phyloP scores from a whole-genome alignment of 2,329 filamentous ascomycete species.

The Penicillium sp. region DNA sequence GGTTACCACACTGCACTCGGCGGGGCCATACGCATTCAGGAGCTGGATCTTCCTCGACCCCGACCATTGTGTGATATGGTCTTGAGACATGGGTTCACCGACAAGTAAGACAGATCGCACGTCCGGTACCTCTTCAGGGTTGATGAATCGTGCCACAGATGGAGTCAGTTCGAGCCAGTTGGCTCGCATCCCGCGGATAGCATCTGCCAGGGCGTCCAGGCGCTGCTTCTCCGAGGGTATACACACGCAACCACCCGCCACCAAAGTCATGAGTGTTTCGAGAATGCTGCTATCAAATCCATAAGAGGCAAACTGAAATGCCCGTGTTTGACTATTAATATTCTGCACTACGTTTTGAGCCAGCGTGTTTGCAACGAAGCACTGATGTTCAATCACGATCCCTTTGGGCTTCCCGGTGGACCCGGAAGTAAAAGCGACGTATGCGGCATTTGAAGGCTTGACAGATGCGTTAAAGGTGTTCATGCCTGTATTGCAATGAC shows the following conservation, averaged over 20 bases:
- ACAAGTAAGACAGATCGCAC: neutral
- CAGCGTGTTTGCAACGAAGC: constrained; percentile 1
- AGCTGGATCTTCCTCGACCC: neutral
- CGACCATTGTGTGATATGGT: constrained; percentile 10
- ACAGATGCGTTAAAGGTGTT: neutral
- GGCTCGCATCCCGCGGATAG: neutral
- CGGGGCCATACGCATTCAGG: constrained; percentile 56
- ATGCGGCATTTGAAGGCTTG: constrained; percentile 24
- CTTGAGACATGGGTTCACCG: constrained; percentile 12
- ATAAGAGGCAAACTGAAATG: constrained; percentile 39
- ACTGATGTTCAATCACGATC: constrained; percentile 36
- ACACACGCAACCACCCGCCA: constrained; percentile 13
- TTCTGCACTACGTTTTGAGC: constrained; percentile 45
- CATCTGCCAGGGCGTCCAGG: neutral
- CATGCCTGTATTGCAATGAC: neutral
- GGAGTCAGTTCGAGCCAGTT: neutral
- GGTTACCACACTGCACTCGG: neutral
- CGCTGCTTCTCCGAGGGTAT: constrained; percentile 12
- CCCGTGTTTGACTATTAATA: constrained; percentile 35
- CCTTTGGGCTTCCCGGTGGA: constrained; percentile 46
- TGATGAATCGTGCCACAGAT: neutral
- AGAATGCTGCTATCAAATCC: constrained; percentile 22
- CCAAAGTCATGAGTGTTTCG: constrained; percentile 9
- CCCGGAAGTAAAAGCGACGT: constrained; percentile 46
- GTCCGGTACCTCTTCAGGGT: constrained; percentile 8